Conservation (phyloP, 2,329 filamentous ascomycete genomes). For the Penicillium nordicum region DNA sequence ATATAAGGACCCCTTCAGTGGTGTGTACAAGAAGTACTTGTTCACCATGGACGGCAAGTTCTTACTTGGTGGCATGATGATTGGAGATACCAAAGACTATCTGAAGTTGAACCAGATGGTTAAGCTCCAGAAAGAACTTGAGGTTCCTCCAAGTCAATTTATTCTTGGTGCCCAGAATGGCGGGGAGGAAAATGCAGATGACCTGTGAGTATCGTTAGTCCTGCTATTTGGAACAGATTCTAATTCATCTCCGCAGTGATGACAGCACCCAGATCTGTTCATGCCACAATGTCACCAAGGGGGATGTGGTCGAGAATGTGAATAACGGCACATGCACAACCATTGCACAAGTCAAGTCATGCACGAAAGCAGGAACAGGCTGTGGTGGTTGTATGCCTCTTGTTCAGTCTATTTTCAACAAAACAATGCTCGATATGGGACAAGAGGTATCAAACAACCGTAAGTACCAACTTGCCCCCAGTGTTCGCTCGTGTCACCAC, state of each 20-base stretch:
- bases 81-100: conserved; percentile 87
- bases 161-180: conserved; percentile 75
- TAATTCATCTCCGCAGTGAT: conserved; percentile 41
- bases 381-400: conserved; percentile 89
- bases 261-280: conserved; percentile 89
- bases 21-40: conserved; percentile 90
- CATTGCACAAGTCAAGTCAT: conserved; percentile 77
- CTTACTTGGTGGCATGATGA: conserved; percentile 94
- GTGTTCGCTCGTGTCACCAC: not conserved
- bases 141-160: conserved; percentile 74
- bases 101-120: conserved; percentile 85
- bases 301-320: conserved; percentile 67
- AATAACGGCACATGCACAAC: conserved; percentile 79
- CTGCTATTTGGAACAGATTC: not conserved
- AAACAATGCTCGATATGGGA: conserved; percentile 79
- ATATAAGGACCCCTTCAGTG: conserved; percentile 83
- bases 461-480: conserved; percentile 18
- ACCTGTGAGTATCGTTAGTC: conserved; percentile 52
- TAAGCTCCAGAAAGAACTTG: conserved; percentile 74
- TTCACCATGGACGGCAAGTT: conserved; percentile 89
- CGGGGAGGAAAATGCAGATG: conserved; percentile 70
- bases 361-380: conserved; percentile 87
- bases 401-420: conserved; percentile 85
- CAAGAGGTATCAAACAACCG: conserved; percentile 79
- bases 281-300: conserved; percentile 89